A percentile compares a stretch with the other conserved stretches of the same genome.
phyloP scores from a whole-genome alignment of 768 basidiomycete genomes.

The Leccinum barrowsii region DNA sequence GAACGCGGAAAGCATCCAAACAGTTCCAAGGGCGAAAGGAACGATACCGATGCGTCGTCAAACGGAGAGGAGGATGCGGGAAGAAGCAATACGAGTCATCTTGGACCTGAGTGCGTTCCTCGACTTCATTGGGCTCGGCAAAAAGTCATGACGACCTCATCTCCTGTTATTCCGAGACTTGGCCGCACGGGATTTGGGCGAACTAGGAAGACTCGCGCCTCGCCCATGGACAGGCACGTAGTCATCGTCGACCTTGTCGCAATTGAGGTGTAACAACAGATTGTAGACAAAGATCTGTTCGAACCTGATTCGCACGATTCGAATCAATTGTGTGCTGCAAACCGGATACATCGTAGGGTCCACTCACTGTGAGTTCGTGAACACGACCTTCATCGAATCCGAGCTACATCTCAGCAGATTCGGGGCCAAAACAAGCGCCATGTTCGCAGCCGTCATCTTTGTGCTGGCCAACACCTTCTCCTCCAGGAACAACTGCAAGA shows the following conservation, averaged over 20 bases:
- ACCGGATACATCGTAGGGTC: not conserved
- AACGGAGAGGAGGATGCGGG: not conserved
- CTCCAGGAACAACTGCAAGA: slow-evolving; percentile 84
- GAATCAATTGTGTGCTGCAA: not conserved
- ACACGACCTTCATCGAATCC: slow-evolving; percentile 84
- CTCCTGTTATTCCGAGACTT: slow-evolving; percentile 54
- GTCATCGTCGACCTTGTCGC: slow-evolving; percentile 68
- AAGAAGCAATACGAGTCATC: not conserved
- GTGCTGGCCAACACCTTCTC: slow-evolving; percentile 68
- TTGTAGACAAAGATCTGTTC: slow-evolving; percentile 89
- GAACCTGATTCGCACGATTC: slow-evolving; percentile 47
- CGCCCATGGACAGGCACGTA: slow-evolving; percentile 80
- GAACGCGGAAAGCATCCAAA: not conserved
- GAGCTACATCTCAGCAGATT: slow-evolving; percentile 85
- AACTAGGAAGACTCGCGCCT: slow-evolving; percentile 54
- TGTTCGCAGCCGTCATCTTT: slow-evolving; percentile 88
- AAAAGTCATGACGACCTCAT: slow-evolving; percentile 8
- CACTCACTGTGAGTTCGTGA: slow-evolving; percentile 86
- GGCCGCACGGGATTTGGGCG: slow-evolving; percentile 43
- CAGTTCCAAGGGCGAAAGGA: not conserved
- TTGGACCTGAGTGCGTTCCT: not conserved
- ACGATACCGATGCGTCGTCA: not conserved
- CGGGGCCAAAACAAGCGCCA: slow-evolving; percentile 90
- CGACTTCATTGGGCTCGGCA: not conserved
- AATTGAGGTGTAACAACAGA: slow-evolving; percentile 75